phyloP scores from a whole-genome alignment of 192 early-diverging fungal species.

The Podila epicladia region DNA sequence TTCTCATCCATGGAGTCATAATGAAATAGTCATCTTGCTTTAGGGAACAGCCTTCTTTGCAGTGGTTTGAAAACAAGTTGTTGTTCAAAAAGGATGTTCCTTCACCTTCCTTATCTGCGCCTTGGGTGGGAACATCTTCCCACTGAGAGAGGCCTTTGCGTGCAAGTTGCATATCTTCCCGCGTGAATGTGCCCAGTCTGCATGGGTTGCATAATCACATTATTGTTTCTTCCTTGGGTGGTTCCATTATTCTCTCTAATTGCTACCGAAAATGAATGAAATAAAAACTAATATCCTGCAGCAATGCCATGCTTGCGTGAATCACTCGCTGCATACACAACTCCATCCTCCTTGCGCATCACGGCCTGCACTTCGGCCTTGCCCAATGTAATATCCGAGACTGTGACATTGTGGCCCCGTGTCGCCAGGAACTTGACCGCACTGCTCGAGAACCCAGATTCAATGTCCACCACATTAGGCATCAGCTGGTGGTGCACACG shows the following conservation, averaged over 20 bases:
- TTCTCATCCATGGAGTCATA: background rate
- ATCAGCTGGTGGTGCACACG: constrained; percentile 93
- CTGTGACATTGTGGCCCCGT: constrained; percentile 37
- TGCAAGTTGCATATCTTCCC: too few relatives aligned
- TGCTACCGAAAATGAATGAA: background rate
- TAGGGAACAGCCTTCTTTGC: too few relatives aligned
- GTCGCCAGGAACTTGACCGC: constrained; percentile 20
- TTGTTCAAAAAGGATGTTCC: too few relatives aligned
- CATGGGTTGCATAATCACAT: too few relatives aligned
- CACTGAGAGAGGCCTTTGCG: too few relatives aligned
- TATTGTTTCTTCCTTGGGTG: too few relatives aligned
- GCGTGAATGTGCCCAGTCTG: too few relatives aligned
- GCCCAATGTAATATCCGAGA: constrained; percentile 28
- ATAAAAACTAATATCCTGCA: constrained; percentile 62
- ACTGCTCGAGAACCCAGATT: constrained; percentile 12
- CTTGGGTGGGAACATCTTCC: too few relatives aligned
- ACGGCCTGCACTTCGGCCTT: constrained; percentile 68
- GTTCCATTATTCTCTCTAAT: too few relatives aligned
- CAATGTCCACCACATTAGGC: constrained; percentile 66
- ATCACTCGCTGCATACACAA: constrained; percentile 68
- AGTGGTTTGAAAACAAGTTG: too few relatives aligned
- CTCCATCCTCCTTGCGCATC: constrained; percentile 54
- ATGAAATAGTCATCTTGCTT: too few relatives aligned
- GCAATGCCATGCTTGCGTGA: constrained; percentile 69
- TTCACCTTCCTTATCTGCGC: too few relatives aligned